Evolutionary conservation across 2,329 filamentous ascomycete species (phyloP).

Genomic region (Xylariaceae sp.): DNA sequence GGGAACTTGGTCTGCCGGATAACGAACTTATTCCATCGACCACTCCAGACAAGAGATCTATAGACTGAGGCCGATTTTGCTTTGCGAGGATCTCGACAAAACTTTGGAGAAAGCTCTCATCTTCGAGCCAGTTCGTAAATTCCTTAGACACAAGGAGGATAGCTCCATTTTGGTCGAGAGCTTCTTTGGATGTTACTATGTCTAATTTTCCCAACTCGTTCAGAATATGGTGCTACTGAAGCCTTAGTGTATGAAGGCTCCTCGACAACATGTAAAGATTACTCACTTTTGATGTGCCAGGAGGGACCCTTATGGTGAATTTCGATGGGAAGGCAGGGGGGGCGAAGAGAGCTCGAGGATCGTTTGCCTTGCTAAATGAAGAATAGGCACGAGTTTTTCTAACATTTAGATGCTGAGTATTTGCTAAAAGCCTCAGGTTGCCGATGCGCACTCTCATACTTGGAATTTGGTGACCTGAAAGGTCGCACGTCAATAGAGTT

Average conservation of each 20-base stretch:
- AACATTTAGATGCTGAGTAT: too few relatives aligned
- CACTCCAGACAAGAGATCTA: constrained; percentile 51
- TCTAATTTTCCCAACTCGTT: constrained; percentile 12
- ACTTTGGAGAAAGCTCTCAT: constrained; percentile 38
- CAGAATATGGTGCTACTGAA: too few relatives aligned
- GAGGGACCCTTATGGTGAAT: constrained; percentile 20
- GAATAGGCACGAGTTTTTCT: too few relatives aligned
- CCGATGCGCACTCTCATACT: too few relatives aligned
- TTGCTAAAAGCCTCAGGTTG: too few relatives aligned
- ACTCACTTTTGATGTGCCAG: constrained; percentile 22
- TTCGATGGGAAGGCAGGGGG: too few relatives aligned
- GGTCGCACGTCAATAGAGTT: too few relatives aligned
- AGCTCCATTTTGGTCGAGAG: neutral
- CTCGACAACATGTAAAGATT: too few relatives aligned
- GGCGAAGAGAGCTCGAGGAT: too few relatives aligned
- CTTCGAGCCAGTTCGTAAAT: constrained; percentile 46
- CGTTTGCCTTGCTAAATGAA: too few relatives aligned
- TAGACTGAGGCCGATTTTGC: constrained; percentile 18
- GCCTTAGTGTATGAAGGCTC: too few relatives aligned
- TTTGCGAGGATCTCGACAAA: constrained; percentile 30
- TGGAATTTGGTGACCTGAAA: too few relatives aligned
- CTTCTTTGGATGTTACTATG: constrained; percentile 7
- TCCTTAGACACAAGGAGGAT: constrained; percentile 45
- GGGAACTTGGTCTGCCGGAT: constrained; percentile 29
- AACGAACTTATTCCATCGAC: constrained; percentile 49